Evolutionary conservation across 1,139 yeast species (phyloP).

Genomic region (Fermentozyma sake): DNA sequence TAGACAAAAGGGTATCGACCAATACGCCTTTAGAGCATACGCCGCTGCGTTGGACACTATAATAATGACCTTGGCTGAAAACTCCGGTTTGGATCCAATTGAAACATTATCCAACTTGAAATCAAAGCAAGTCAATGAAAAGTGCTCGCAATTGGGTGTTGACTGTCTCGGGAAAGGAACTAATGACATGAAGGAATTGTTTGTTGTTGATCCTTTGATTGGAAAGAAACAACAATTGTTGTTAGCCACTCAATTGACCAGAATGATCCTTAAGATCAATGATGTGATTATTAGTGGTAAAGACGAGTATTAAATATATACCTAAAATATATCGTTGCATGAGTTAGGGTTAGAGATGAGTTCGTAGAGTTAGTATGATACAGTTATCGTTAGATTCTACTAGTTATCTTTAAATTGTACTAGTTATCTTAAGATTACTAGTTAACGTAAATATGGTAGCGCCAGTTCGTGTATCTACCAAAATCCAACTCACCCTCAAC

Average conservation of each 20-base stretch:
- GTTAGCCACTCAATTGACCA: slow-evolving; percentile 92
- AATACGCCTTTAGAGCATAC: slow-evolving; percentile 95
- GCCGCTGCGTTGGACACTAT: slow-evolving; percentile 85
- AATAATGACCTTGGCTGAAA: slow-evolving; percentile 94
- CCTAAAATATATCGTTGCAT: background rate
- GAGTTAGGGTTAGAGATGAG: no score
- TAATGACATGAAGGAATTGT: slow-evolving; percentile 87
- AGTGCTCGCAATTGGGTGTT: slow-evolving; percentile 74
- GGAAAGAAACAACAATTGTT: slow-evolving; percentile 95
- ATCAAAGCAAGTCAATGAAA: slow-evolving; percentile 77
- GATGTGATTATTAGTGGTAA: slow-evolving; percentile 91
- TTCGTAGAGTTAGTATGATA: no score
- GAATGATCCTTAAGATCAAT: slow-evolving; percentile 96
- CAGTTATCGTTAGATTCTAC: no score
- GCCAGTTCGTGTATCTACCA: no score
- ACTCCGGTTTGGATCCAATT: slow-evolving; percentile 92
- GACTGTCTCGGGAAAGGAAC: slow-evolving; percentile 89
- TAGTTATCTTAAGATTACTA: no score
- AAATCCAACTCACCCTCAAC: no score
- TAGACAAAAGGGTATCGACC: slow-evolving; percentile 90
- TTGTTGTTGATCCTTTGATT: slow-evolving; percentile 93
- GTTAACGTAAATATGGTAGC: no score
- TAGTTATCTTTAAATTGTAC: no score
- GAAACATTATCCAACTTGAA: slow-evolving; percentile 82
- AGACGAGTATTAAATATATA: slow-evolving; percentile 54